A percentile compares a stretch with the other conserved stretches of the same genome.
Evolutionary conservation across 2,329 filamentous ascomycete genomes (phyloP).

Genomic region (Colletotrichum siamense): DNA sequence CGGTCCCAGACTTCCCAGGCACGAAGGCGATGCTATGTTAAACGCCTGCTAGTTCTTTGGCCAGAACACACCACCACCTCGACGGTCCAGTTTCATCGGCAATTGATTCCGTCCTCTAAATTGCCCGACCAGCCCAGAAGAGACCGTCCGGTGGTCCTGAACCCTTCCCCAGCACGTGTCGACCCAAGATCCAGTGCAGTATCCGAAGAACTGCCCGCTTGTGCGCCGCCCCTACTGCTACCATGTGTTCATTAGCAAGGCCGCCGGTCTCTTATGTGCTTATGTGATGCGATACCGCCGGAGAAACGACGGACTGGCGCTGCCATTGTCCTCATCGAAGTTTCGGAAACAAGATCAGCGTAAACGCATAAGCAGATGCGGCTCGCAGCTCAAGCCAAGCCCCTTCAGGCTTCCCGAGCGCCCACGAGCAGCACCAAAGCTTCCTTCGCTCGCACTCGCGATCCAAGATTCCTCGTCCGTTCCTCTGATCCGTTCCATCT

Average conservation of each 20-base stretch:
- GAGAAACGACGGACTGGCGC: neutral
- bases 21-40: neutral
- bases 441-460: neutral
- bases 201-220: neutral
- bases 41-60: neutral
- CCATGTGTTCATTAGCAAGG: neutral
- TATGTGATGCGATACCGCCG: neutral
- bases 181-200: neutral
- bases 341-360: neutral
- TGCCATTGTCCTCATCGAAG: neutral
- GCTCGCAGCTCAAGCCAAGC: neutral
- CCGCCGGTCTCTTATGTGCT: neutral
- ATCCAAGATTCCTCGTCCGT: neutral
- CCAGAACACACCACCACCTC: neutral
- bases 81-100: neutral
- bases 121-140: neutral
- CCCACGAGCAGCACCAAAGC: neutral
- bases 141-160: neutral
- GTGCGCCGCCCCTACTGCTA: neutral
- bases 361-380: neutral
- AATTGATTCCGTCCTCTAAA: neutral
- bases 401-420: neutral
- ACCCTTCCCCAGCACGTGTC: conserved; percentile 7
- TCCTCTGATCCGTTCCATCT: neutral
- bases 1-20: neutral